Evolutionary conservation across 1,284 basidiomycete species (phyloP).

Genomic region (Puccinia hordei): DNA sequence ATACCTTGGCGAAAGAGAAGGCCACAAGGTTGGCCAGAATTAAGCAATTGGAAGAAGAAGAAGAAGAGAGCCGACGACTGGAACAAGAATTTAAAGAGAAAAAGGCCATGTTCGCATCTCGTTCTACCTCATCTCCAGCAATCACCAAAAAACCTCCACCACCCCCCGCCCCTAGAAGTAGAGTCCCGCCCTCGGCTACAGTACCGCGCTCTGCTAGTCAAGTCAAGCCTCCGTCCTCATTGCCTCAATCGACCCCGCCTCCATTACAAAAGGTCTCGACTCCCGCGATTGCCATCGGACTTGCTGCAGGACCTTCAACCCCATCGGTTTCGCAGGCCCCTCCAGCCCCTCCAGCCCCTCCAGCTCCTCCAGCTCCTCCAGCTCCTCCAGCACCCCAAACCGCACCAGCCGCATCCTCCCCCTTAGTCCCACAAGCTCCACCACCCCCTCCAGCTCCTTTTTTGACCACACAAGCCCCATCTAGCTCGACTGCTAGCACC

Average conservation of each 20-base stretch:
- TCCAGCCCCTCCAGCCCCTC: slow-evolving; percentile 57
- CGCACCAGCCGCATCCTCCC: slow-evolving; percentile 58
- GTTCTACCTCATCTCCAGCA: slow-evolving; percentile 53
- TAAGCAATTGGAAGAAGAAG: slow-evolving; percentile 61
- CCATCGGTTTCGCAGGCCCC: slow-evolving; percentile 52
- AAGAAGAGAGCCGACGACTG: slow-evolving; percentile 69
- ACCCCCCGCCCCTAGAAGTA: slow-evolving; percentile 52
- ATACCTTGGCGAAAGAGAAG: slow-evolving; percentile 74
- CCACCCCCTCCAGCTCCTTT: slow-evolving; percentile 55
- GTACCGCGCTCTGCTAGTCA: slow-evolving; percentile 55
- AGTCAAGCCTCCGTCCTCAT: slow-evolving; percentile 51
- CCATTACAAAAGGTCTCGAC: slow-evolving; percentile 50
- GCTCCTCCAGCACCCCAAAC: slow-evolving; percentile 57
- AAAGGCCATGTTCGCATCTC: slow-evolving; percentile 57
- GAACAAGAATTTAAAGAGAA: slow-evolving; percentile 60
- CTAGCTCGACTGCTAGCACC: slow-evolving; percentile 51
- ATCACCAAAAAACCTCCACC: slow-evolving; percentile 52
- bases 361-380: slow-evolving; percentile 60
- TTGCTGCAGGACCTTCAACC: slow-evolving; percentile 60
- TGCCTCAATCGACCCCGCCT: slow-evolving; percentile 30
- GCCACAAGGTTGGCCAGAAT: slow-evolving; percentile 57
- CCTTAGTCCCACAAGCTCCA: slow-evolving; percentile 18
- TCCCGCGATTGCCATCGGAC: slow-evolving; percentile 55
- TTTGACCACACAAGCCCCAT: slow-evolving; percentile 57
- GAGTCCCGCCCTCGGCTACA: slow-evolving; percentile 58